Evolutionary conservation across 2,329 filamentous ascomycete genomes (phyloP), one percentile per base, ranked within the genome.

Genomic region (Colletotrichum musae): DNA sequence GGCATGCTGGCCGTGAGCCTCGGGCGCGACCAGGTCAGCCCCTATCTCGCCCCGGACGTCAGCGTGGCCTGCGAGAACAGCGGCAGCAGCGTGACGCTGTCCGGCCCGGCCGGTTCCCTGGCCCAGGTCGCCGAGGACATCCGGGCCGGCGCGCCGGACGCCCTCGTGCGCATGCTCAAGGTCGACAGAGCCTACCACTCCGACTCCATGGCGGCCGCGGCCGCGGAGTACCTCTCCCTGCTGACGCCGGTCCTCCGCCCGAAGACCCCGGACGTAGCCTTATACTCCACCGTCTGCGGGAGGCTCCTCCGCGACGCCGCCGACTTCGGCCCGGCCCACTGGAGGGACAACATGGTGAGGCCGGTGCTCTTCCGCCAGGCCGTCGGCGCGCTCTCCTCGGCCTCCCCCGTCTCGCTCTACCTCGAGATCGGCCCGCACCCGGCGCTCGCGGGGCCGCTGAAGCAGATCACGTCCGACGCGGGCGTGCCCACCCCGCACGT

Each of bases 401-500:
- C 36, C 15, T 48, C 18, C 1, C 43, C 28, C 66, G 74, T 47
- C 64, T 81, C 59, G 52, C 78, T 68, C 0, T 28, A 72, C 15
- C 53, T 73, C 1, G 71, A 73, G 47, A 64, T 73, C n/a, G 67
- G 70, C 1, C 71, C 71, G 1, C 67, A 73, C 43, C 57, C 57
- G 9, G 70, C 72, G 0, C 67, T 73, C 1, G 57, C 64, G 4
- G 64, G 67, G 3, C 70, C 72, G 0, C 16, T 70, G 7, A 47
- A 63, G n/a, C 64, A 73, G 15, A 74, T 86, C 1, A 84, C 88
- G 41, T 84, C 86, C 12, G 83, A 86, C 57, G 79, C 86, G 53
- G 83, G 84, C 1, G 83, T 85, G 1, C 80, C 81, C 0, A 77
- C 84, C 28, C 77, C 79, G 1, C 86, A 86, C 61, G 75, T 78